Evolutionary conservation across 2,329 filamentous ascomycete genomes (phyloP), one percentile per base, ranked within the genome.

Genomic region (Cladophialophora exuberans): DNA sequence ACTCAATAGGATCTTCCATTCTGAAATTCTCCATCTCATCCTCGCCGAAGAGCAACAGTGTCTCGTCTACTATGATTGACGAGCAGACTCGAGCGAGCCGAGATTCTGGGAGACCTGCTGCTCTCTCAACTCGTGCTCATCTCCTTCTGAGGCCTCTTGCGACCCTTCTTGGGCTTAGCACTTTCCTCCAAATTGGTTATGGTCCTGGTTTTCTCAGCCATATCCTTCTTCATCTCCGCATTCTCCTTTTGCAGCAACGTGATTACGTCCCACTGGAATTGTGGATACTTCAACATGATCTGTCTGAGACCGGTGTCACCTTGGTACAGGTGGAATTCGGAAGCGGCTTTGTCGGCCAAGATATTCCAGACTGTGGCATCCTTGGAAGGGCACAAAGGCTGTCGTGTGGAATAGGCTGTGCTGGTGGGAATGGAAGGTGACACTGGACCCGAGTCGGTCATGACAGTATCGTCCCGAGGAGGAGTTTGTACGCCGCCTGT

Each of bases 231-330:
- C 13, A 31, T 28, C n/a, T 50, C 31, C 6, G n/a, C 31, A 20
- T 38, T n/a, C 6, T 49, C 26, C 9, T 22, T 33, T 22, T 47
- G 35, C 23, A 51, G 31, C 6, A 28, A 39, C 9, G 15, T 18
- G 9, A 48, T 38, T 6, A 57, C 50, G 1, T 42, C 55, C 38
- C 51, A 45, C 10, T 53, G 36, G 20, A 57, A 57, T 9, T 17
- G 31, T 10, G 55, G 44, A 20, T 57, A 44, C 11, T 42, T 20
- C 2, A 33, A 23, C 15, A 54, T 44, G 23, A 54, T 45, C 4
- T 33, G 25, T n/a, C 25, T 17, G 45, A 57, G 54, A 2, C 7
- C 20, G n/a, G 49, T 6, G 20, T 49, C 25, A 20, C 15, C 33
- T 7, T 30, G 43, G 23, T 54, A 39, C 4, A 15, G 3, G 22